phyloP scores from a whole-genome alignment of 805 yeast genomes.

The Isabelozyma rhagii region DNA sequence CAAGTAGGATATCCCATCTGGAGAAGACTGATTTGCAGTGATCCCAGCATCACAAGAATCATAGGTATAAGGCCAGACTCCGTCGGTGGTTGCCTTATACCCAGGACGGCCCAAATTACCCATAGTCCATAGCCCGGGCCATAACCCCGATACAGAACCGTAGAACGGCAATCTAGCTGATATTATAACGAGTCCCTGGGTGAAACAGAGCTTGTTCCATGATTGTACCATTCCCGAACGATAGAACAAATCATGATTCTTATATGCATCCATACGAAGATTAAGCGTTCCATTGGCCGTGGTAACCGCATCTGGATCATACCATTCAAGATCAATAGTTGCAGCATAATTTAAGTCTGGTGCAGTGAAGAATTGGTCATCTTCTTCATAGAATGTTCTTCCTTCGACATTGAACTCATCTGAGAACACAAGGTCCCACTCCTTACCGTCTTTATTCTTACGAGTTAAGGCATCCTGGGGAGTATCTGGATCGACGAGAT shows the following conservation, averaged over 20 bases:
- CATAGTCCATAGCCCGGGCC: conserved; percentile 44
- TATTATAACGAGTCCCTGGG: conserved; percentile 29
- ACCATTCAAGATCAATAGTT: conserved; percentile 43
- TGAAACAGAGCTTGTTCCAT: conserved; percentile 40
- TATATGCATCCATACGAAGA: conserved; percentile 36
- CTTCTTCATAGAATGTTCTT: conserved; percentile 41
- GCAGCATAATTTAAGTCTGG: conserved; percentile 41
- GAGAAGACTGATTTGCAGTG: conserved; percentile 38
- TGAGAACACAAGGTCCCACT: conserved; percentile 36
- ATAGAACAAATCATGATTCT: conserved; percentile 33
- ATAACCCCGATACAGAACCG: conserved; percentile 35
- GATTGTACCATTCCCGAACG: conserved; percentile 40
- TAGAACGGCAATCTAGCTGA: conserved; percentile 34
- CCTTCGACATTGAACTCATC: conserved; percentile 45
- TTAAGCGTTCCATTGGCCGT: conserved; percentile 36
- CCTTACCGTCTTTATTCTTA: conserved; percentile 6
- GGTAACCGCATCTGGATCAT: conserved; percentile 41
- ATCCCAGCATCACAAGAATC: conserved; percentile 40
- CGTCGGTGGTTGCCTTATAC: conserved; percentile 34
- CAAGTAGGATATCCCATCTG: conserved; percentile 39
- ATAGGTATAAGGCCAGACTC: conserved; percentile 41
- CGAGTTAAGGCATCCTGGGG: conserved; percentile 26
- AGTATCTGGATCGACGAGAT: conserved; percentile 40
- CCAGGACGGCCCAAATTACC: conserved; percentile 41
- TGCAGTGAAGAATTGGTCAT: conserved; percentile 43